phyloP scores from a whole-genome alignment of 2,329 filamentous ascomycete genomes.

The Coniella vitis region DNA sequence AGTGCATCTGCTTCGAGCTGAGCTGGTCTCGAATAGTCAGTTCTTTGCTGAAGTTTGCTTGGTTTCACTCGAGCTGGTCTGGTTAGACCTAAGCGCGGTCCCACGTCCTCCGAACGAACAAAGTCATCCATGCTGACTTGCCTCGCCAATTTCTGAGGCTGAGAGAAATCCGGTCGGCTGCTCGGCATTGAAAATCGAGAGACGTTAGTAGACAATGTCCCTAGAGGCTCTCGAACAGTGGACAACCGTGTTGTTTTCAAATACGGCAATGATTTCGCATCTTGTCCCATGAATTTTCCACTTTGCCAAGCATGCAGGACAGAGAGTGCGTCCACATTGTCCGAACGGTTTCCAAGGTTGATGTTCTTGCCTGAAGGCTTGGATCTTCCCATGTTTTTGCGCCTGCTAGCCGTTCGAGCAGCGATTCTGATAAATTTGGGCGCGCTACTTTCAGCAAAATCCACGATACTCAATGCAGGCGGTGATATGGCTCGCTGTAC shows the following conservation, averaged over 20 bases:
- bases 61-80: neutral
- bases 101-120: constrained; percentile 17
- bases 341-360: constrained; percentile 51
- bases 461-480: constrained; percentile 53
- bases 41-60: neutral
- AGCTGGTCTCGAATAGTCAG: constrained; percentile 35
- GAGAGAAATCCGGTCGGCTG: constrained; percentile 19
- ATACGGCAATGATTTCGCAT: constrained; percentile 1
- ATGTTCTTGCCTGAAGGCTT: constrained; percentile 52
- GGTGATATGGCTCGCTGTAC: constrained; percentile 7
- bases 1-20: constrained; percentile 46
- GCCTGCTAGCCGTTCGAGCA: constrained; percentile 47
- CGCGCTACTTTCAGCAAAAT: constrained; percentile 45
- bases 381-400: constrained; percentile 43
- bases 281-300: constrained; percentile 40
- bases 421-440: constrained; percentile 56
- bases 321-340: constrained; percentile 50
- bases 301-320: constrained; percentile 49
- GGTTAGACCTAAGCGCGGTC: neutral
- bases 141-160: constrained; percentile 22
- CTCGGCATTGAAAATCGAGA: neutral
- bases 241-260: constrained; percentile 5
- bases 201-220: constrained; percentile 19
- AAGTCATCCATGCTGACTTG: constrained; percentile 27
- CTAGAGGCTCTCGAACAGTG: constrained; percentile 20